Base-by-base conservation (phyloP, 1,139 yeast species). In the Candida tropicalis region DNA sequence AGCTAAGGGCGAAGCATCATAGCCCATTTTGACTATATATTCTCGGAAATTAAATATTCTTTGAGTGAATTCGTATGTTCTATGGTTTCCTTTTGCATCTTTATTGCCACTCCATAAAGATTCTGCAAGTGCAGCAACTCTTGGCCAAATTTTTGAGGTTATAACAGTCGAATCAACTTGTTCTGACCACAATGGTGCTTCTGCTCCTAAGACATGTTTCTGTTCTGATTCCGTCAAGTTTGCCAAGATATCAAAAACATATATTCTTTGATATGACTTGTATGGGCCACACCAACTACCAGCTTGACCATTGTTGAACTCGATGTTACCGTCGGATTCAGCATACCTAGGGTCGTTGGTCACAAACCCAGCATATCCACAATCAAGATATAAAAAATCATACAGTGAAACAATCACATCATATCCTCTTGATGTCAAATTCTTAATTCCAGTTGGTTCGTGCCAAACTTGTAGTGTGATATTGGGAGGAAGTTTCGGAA, bases 221-320 rank as follows among this genome's bases (percentile, higher is more conserved):
- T 50, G 49, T 49, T 75, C 71, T 2, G 45, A 53, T 0, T 49
- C 62, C n/a, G 73, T 70, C 44, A 75, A 60, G 38, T 60, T 61
- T 16, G 53, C 57, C 16, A 65, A 56, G 44, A 73, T 60, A 49
- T 74, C 77, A 45, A 59, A 72, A 42, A 59, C 58, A 51, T 73
- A 73, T 32, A 75, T 71, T 42, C 75, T 58, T 52, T 74, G 79
- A 77, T 76, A 73, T 9, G 77, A 68, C 51, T 73, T 74, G 58
- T 74, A 74, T 2, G 79, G 77, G 28, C 65, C 73, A 56, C 81
- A 75, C 76, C 77, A 75, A n/a, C 74, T 65, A 3, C 77, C 78
- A 10, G 71, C 76, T 35, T 41, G 42, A 12, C 65, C 65, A 20
- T 52, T 50, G 52, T 70, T 68, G 53, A 66, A 68, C 3, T 49